Conservation (phyloP, 306 rosid genomes). For the Lagenaria siceraria region DNA sequence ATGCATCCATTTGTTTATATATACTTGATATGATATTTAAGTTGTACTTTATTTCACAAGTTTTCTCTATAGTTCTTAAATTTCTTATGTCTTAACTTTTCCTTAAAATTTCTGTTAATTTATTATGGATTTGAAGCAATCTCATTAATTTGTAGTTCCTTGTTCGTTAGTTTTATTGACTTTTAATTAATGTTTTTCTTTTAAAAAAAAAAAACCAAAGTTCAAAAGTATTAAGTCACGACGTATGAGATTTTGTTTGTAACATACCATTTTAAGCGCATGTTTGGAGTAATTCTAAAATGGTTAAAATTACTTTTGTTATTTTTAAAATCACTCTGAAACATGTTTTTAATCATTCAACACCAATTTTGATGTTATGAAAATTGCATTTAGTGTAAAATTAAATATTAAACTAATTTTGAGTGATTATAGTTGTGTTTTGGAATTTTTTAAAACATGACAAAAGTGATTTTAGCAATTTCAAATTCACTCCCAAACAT, state of each 20-base stretch:
- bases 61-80: background rate
- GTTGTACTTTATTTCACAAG: background rate
- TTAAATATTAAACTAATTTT: too few relatives aligned
- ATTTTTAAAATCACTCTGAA: too few relatives aligned
- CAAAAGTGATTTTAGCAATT: too few relatives aligned
- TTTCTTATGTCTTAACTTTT: background rate
- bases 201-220: too few relatives aligned
- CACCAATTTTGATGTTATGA: too few relatives aligned
- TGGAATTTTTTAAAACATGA: too few relatives aligned
- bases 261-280: background rate
- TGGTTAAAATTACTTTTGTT: too few relatives aligned
- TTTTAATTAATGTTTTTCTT: background rate
- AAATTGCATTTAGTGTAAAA: too few relatives aligned
- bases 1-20: constrained; percentile 10
- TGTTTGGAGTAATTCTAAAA: too few relatives aligned
- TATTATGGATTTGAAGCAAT: background rate
- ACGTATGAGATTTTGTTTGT: background rate
- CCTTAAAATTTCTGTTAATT: background rate
- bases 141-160: background rate
- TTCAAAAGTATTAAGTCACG: background rate
- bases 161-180: background rate
- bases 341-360: too few relatives aligned
- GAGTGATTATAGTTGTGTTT: too few relatives aligned
- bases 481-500: too few relatives aligned
- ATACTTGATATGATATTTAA: background rate